Base-by-base conservation (phyloP, 2,329 filamentous ascomycete genomes). In the Paraphoma chrysanthemicola region DNA sequence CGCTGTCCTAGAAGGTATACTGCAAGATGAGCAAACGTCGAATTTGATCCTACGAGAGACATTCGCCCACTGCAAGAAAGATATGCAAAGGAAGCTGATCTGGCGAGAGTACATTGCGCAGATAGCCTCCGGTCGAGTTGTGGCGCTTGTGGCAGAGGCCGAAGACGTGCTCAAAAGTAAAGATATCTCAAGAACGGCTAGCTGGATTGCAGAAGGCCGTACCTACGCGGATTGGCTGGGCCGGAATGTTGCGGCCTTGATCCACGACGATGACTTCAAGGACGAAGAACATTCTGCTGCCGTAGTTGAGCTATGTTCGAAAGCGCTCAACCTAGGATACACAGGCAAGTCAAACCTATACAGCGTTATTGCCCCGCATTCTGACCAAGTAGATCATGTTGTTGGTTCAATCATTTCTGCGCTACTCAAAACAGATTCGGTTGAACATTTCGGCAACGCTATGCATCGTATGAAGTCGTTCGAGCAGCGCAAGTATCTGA, bases 141-240 rank as follows among this genome's bases (percentile, higher is more conserved):
- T 89, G 1, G 83, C 86, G 1, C 76, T 82, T 18, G 77, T 81
- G 59, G 87, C 87, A 23, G 86, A 90, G 73, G 88, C 87, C 6
- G 81, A 86, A 50, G 77, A 82, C 28, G 64, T 82, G 2, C 69
- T 84, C 8, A 81, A 80, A 51, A 69, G 78, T 17, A 63, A 66
- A 3, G 44, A 46, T 1, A 11, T 12, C 0, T 63, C 53, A 16
- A 71, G 67, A 17, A 62, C 63, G 11, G 50, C 56, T 6, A 68
- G 73, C 1, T 96, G 92, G 91, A 68, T 91, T 33, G 82, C 86
- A 0, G 83, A 88, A 60, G 89, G 89, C 3, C 80, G 80, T 28
- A 73, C 82, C 16, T 96, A 91, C 77, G 84, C 86, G 11, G 77
- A 77, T 30, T 97, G 93, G 93, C 75, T 97, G 39, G 90, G 88